phyloP scores from a whole-genome alignment of 2,329 filamentous ascomycete genomes.

The Penicillium sp. region DNA sequence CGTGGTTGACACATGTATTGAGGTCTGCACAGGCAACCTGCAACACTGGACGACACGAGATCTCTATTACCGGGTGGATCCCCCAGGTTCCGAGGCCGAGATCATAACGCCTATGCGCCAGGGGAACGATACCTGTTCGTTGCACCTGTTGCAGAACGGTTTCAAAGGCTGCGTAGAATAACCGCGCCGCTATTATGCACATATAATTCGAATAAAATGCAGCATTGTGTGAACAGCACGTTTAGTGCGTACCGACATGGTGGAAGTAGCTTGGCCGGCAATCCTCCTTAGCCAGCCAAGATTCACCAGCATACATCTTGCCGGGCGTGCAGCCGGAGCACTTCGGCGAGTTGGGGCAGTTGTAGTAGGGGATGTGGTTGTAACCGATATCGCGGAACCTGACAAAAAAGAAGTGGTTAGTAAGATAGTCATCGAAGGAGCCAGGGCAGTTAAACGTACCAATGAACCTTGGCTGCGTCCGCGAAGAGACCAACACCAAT shows the following conservation, averaged over 20 bases:
- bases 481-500: slow-evolving; percentile 88
- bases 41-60: too few relatives aligned
- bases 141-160: too few relatives aligned
- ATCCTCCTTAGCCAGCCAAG: slow-evolving; percentile 79
- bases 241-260: slow-evolving; percentile 73
- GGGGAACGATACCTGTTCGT: too few relatives aligned
- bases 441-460: slow-evolving; percentile 50
- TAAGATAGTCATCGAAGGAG: neutral
- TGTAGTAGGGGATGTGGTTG: slow-evolving; percentile 96
- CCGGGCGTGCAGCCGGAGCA: slow-evolving; percentile 81
- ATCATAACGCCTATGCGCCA: too few relatives aligned
- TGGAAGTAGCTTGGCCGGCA: slow-evolving; percentile 97
- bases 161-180: too few relatives aligned
- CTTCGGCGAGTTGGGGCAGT: slow-evolving; percentile 93
- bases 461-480: slow-evolving; percentile 82
- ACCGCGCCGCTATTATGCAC: too few relatives aligned
- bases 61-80: too few relatives aligned
- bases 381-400: slow-evolving; percentile 99
- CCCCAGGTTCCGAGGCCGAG: too few relatives aligned
- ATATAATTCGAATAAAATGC: too few relatives aligned
- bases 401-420: slow-evolving; percentile 3
- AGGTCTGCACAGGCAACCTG: too few relatives aligned
- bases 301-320: slow-evolving; percentile 77
- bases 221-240: too few relatives aligned
- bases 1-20: too few relatives aligned